Base-by-base conservation (phyloP, 768 basidiomycete species). In the Tricholoma sp. region DNA sequence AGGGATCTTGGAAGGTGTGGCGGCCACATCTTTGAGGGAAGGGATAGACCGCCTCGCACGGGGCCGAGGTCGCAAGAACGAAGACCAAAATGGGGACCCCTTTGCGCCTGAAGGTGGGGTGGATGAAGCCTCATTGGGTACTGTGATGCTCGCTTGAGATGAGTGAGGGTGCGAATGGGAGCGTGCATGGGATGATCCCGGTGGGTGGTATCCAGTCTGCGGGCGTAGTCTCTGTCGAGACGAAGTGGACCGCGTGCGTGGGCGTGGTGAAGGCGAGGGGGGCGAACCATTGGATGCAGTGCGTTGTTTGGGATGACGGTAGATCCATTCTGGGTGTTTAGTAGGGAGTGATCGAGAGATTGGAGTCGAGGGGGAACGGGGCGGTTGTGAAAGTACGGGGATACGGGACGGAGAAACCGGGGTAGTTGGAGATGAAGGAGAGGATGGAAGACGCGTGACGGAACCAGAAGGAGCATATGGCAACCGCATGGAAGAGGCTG, bases 31-130 rank as follows among this genome's bases (percentile, higher is more conserved):
- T 41, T 29, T 43, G 14, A 54, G 27, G 2, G 39, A 29, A 19
- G 53, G 53, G n/a, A 45, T 61, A 6, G 70, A 72, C 22, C 70
- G 66, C 39, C 73, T 69, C 32, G 70, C 65, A 51, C 68, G 72
- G 34, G 72, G 66, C 16, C 73, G 70, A 56, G 73, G 69, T 5
- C 70, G 71, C 46, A 77, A 68, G 52, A 72, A 61, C 9, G 63
- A 63, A 6, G 77, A 63, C 76, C 76, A 79, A 59, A 77, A 72
- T 2, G 73, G 68, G n/a, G 60, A 56, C 12, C 61, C 3, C 39
- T 58, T 58, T 56, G 63, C 56, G 7, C 31, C 43, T 7, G 53
- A 32, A 31, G 22, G 27, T 4, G 47, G 47, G 1, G n/a, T 31
- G n/a, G 18, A 21, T 7, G 41, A 18, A 19, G 41, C 4, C 7